These are phyloP conservation scores for Gentiana macrophylla DNA, from an alignment of 257 asterid genomes.

Conservation along the genomic window DNA sequence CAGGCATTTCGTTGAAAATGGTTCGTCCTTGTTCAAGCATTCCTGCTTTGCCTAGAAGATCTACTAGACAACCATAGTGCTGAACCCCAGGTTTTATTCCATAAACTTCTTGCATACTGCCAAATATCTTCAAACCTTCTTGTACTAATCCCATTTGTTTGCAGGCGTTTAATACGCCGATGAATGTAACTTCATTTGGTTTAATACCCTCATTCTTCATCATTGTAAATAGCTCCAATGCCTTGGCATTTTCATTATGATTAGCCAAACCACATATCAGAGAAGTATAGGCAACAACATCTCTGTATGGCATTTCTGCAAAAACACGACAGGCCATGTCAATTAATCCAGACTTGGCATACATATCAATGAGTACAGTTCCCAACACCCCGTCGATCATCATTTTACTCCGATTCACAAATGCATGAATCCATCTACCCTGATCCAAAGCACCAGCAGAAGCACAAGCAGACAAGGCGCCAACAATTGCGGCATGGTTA, in stretches of 20 bases:
- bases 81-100: slow-evolving; percentile 26
- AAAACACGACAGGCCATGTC: slow-evolving; percentile 29
- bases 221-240: slow-evolving; percentile 27
- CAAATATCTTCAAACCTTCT: slow-evolving; percentile 36
- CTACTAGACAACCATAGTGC: slow-evolving; percentile 47
- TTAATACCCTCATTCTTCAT: slow-evolving; percentile 36
- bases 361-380: slow-evolving; percentile 51
- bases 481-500: slow-evolving; percentile 31
- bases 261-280: slow-evolving; percentile 44
- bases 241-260: slow-evolving; percentile 26
- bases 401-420: slow-evolving; percentile 16
- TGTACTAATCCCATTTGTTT: slow-evolving; percentile 35
- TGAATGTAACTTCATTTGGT: slow-evolving; percentile 43
- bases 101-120: slow-evolving; percentile 27
- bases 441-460: slow-evolving; percentile 34
- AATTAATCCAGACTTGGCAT: slow-evolving; percentile 47
- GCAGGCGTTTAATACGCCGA: slow-evolving; percentile 38
- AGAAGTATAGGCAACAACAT: slow-evolving; percentile 36
- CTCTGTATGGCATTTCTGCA: slow-evolving; percentile 22
- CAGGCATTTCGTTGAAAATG: slow-evolving; percentile 26
- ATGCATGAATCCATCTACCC: slow-evolving; percentile 47
- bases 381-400: slow-evolving; percentile 29
- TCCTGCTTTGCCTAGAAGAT: slow-evolving; percentile 39
- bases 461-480: slow-evolving; percentile 34
- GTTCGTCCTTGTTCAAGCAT: slow-evolving; percentile 29